A percentile compares a stretch with the other conserved stretches of the same genome.
phyloP scores from a whole-genome alignment of 169 alveolate species.

The Cryptosporidium tyzzeri region DNA sequence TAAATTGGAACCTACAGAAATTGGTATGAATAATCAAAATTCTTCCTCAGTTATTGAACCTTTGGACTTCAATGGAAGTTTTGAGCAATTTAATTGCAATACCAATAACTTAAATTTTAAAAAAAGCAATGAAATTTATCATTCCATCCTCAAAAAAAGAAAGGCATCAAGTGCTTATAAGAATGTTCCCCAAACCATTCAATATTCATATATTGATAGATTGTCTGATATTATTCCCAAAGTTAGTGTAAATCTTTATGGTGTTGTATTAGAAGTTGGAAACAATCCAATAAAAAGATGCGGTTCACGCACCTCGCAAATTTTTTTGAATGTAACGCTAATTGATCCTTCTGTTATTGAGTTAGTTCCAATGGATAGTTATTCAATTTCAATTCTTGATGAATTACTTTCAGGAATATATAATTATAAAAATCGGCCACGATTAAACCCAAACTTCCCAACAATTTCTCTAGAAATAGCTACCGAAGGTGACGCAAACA shows the following conservation, averaged over 20 bases:
- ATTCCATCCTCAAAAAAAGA: slow-evolving; percentile 18
- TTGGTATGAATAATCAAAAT: neutral
- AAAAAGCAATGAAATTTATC: neutral
- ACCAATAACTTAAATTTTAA: neutral
- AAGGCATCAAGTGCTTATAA: neutral
- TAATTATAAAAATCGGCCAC: slow-evolving; percentile 42
- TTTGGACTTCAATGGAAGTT: neutral
- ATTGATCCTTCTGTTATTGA: slow-evolving; percentile 71
- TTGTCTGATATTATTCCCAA: slow-evolving; percentile 58
- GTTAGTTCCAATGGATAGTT: slow-evolving; percentile 45
- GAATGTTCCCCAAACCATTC: neutral
- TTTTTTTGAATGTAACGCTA: slow-evolving; percentile 53
- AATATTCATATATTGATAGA: slow-evolving; percentile 29
- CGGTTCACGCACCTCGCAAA: slow-evolving; percentile 28
- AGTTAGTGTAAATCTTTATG: slow-evolving; percentile 47
- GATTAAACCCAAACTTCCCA: slow-evolving; percentile 33
- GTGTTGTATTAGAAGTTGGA: slow-evolving; percentile 71
- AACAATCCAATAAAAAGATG: slow-evolving; percentile 59
- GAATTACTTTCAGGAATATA: slow-evolving; percentile 38
- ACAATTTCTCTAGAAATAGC: slow-evolving; percentile 62
- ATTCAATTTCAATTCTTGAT: slow-evolving; percentile 32
- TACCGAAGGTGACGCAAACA: slow-evolving; percentile 55
- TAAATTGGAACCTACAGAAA: neutral
- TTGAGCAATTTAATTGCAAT: neutral
- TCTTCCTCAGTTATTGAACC: neutral